Evolutionary conservation across 2,329 filamentous ascomycete species (phyloP), one percentile per base, ranked within the genome.

Genomic region (Fusarium hainanense): DNA sequence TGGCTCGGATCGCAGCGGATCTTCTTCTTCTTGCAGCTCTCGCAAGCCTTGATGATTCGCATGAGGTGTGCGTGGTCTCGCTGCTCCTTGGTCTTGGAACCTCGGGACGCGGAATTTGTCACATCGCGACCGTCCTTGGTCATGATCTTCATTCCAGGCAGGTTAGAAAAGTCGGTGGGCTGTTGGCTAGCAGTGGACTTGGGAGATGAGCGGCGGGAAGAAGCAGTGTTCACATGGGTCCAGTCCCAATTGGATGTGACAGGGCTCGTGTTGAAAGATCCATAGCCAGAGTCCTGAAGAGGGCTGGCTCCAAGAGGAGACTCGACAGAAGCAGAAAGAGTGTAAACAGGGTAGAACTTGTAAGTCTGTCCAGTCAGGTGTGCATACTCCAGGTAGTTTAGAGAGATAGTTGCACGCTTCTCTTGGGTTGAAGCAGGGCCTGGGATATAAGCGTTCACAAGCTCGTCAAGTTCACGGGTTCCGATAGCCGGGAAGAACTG

Each of bases 401-500:
- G 81, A 46, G 87, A 84, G 59, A 90, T 80, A 48, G 81, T 78
- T 52, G 86, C 84, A 30, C 87, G 84, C 83, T 90, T 90, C 72
- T 89, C 87, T 73, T 84, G 80, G 72, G 87, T 84, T 27, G 85
- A 81, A 52, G 80, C 82, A 51, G 84, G 75, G 51, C 87, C 86
- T 48, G 85, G 79, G 51, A 90, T 77, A 77, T 89, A 89, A 66
- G 84, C 82, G 77, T 88, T 80, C 73, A 91, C 84, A 76, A 90
- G 79, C 55, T 85, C 81, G 73, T 90, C 87, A 55, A 90, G 83
- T 77, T 92, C 85, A 79, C 86, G 73, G 65, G 85, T 82, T 76
- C 90, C 82, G 79, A 93, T 81, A 74, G 90, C 81, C 81, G 93
- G 85, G 77, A 89, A 79, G 85, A 93, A 89, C 79, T 93, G 82